These are phyloP conservation scores for Dalbergia cultrata DNA, from an alignment of 306 rosid species.

Conservation along the genomic window DNA sequence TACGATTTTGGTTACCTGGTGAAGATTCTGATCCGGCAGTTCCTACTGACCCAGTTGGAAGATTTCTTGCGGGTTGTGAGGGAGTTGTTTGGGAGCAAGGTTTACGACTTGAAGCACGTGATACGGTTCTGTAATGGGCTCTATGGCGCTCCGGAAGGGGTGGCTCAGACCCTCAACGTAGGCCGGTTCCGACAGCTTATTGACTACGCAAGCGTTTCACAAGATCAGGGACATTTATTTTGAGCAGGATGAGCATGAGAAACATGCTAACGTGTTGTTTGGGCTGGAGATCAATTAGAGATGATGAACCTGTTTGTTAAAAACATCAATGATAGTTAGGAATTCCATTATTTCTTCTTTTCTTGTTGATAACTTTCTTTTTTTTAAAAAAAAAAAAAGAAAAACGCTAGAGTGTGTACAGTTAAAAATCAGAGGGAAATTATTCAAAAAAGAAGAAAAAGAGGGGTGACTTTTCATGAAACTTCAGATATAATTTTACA, in stretches of 20 bases:
- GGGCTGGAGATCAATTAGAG: neutral
- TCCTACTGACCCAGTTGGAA: constrained; percentile 52
- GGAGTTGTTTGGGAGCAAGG: constrained; percentile 62
- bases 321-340: too few species aligned
- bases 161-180: constrained; percentile 70
- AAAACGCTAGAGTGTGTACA: too few species aligned
- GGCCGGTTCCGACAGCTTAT: constrained; percentile 86
- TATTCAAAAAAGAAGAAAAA: too few species aligned
- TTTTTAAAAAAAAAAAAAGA: too few species aligned
- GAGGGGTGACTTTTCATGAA: too few species aligned
- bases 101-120: constrained; percentile 80
- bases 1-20: constrained; percentile 77
- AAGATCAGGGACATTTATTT: constrained; percentile 75
- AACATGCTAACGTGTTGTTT: constrained; percentile 57
- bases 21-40: constrained; percentile 65
- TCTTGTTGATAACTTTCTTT: too few species aligned
- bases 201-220: constrained; percentile 82
- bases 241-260: constrained; percentile 60
- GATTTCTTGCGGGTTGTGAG: constrained; percentile 54
- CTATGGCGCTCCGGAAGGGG: constrained; percentile 77
- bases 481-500: too few species aligned
- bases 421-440: too few species aligned
- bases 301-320: too few species aligned
- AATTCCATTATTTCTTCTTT: too few species aligned
- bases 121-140: constrained; percentile 68